phyloP scores from a whole-genome alignment of 257 asterid genomes.

The Solanum tacnaense region DNA sequence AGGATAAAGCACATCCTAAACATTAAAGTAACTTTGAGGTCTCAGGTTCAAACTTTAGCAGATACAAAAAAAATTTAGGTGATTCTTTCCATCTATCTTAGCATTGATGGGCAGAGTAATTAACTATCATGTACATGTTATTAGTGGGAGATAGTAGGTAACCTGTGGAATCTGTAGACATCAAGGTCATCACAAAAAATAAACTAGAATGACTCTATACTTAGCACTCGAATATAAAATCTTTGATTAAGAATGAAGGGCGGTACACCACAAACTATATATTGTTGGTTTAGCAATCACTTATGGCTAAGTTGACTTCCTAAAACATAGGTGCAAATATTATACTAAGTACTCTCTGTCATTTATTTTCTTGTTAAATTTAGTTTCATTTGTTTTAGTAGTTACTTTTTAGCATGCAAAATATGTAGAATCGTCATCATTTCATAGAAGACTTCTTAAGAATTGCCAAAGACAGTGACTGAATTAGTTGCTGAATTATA shows the following conservation, averaged over 20 bases:
- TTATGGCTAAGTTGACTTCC: background rate
- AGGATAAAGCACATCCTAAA: accelerated
- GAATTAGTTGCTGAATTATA: conserved; percentile 1
- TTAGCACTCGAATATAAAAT: accelerated
- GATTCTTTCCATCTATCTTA: too few relatives aligned
- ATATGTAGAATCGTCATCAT: background rate
- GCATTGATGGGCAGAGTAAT: too few relatives aligned
- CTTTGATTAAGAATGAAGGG: background rate
- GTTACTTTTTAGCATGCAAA: background rate
- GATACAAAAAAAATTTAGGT: too few relatives aligned
- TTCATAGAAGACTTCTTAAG: background rate
- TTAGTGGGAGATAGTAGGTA: accelerated
- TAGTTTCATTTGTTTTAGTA: background rate
- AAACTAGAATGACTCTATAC: too few relatives aligned
- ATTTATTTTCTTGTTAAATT: background rate
- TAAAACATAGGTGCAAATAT: background rate
- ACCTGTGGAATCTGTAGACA: too few relatives aligned
- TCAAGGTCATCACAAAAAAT: too few relatives aligned
- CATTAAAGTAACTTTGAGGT: too few relatives aligned
- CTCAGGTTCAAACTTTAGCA: too few relatives aligned
- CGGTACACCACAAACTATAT: background rate
- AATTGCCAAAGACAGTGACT: background rate
- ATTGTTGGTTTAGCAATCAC: background rate
- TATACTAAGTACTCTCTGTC: background rate
- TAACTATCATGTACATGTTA: too few relatives aligned